Conservation (phyloP, 2,329 filamentous ascomycete genomes). For the Cladobotryum mycophilum region DNA sequence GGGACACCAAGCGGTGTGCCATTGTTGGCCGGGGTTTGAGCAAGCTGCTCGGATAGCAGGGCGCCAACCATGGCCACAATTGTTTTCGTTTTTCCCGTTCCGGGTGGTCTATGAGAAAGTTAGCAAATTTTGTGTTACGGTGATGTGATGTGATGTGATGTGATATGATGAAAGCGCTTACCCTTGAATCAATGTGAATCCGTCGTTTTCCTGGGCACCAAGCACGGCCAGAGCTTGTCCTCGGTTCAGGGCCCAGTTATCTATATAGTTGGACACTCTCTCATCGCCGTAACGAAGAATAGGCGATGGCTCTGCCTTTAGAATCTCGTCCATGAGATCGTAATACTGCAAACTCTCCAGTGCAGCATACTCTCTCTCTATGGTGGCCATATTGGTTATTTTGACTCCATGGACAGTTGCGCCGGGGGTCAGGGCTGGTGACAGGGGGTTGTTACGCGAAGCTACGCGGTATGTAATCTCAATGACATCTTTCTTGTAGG, state of each 20-base stretch:
- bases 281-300: conserved; percentile 75
- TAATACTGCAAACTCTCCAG: conserved; percentile 90
- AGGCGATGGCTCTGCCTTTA: conserved; percentile 82
- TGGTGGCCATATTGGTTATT: conserved; percentile 86
- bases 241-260: conserved; percentile 76
- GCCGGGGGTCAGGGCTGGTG: conserved; percentile 60
- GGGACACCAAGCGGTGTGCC: conserved; percentile 27
- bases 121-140: too few species aligned
- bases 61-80: conserved; percentile 95
- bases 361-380: conserved; percentile 92
- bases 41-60: conserved; percentile 42
- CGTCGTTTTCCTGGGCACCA: conserved; percentile 90
- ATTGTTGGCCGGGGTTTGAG: conserved; percentile 25
- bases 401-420: conserved; percentile 68
- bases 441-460: conserved; percentile 55
- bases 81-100: conserved; percentile 97
- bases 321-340: conserved; percentile 87
- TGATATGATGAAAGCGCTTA: conserved; percentile 28
- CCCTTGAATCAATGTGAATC: conserved; percentile 93
- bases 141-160: too few species aligned
- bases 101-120: conserved; percentile 59
- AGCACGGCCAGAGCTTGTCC: conserved; percentile 89
- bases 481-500: conserved; percentile 70
- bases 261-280: conserved; percentile 60
- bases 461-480: conserved; percentile 85